These are phyloP conservation scores for Paraphaeosphaeria minitans DNA, from an alignment of 2,329 filamentous ascomycete species.

Conservation along the genomic window DNA sequence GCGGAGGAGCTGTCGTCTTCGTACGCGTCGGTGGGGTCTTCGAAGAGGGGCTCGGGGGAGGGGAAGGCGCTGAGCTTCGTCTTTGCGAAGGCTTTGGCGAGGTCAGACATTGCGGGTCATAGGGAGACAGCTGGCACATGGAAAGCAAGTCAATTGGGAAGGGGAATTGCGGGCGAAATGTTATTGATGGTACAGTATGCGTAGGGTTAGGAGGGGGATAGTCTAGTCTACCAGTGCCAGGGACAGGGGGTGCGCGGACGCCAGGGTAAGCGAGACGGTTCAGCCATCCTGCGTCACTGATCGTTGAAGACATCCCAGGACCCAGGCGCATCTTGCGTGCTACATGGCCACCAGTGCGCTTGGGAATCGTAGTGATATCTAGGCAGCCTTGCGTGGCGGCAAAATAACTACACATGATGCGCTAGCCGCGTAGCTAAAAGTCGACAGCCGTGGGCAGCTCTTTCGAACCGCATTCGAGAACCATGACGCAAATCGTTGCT, in stretches of 20 bases:
- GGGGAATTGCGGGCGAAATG: background rate
- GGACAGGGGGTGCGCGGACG: slow-evolving; percentile 2
- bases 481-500: slow-evolving; percentile 25
- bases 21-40: slow-evolving; percentile 55
- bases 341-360: too few species aligned
- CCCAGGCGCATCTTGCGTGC: background rate
- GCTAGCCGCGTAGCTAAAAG: slow-evolving; percentile 10
- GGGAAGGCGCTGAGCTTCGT: slow-evolving; percentile 69
- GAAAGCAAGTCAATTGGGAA: background rate
- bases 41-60: slow-evolving; percentile 54
- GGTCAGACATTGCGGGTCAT: slow-evolving; percentile 69
- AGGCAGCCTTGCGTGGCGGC: background rate
- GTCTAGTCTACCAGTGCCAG: background rate
- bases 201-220: slow-evolving; percentile 6
- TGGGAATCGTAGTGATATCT: background rate
- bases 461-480: background rate
- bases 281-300: slow-evolving; percentile 7
- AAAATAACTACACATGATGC: slow-evolving; percentile 1
- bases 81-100: slow-evolving; percentile 79
- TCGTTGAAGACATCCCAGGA: background rate
- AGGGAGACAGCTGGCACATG: background rate
- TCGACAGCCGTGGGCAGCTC: background rate
- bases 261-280: slow-evolving; percentile 8
- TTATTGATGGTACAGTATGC: background rate
- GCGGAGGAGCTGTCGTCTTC: slow-evolving; percentile 60